Evolutionary conservation across 257 asterid genomes (phyloP).

Genomic region (Solanum phureja): DNA sequence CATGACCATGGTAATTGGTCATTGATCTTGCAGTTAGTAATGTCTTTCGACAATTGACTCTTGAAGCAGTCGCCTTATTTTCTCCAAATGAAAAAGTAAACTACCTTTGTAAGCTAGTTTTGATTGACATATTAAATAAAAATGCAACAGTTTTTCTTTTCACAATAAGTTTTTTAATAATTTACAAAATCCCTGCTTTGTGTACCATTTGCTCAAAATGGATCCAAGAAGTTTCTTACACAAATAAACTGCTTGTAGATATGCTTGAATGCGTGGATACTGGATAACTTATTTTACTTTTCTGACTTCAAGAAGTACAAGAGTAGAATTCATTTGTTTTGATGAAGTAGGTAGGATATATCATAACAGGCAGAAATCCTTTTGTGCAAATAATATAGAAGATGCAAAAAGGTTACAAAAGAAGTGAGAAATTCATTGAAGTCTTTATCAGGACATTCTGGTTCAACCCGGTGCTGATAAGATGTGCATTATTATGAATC

Average conservation of each 20-base stretch:
- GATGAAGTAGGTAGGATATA: not conserved
- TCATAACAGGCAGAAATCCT: not conserved
- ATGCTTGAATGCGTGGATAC: not conserved
- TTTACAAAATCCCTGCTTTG: not conserved
- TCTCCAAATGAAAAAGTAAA: not conserved
- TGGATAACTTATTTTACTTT: not conserved
- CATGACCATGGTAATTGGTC: not conserved
- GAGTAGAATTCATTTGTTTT: not conserved
- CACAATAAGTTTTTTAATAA: not conserved
- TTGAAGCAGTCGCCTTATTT: not conserved
- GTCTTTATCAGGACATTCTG: not conserved
- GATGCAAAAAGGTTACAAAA: not conserved
- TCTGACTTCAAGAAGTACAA: not conserved
- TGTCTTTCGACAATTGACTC: not conserved
- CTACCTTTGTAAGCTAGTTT: not conserved
- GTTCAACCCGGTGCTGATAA: not conserved
- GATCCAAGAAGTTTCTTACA: not conserved
- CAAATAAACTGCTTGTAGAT: not conserved
- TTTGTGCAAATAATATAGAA: not conserved
- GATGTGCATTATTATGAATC: not conserved
- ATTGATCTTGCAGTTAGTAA: not conserved
- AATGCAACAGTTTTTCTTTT: not conserved
- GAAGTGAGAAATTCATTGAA: not conserved
- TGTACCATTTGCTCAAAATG: not conserved
- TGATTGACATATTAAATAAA: not conserved